Base-by-base conservation (phyloP, 345 rosid genomes). In the Carallia pectinifolia region DNA sequence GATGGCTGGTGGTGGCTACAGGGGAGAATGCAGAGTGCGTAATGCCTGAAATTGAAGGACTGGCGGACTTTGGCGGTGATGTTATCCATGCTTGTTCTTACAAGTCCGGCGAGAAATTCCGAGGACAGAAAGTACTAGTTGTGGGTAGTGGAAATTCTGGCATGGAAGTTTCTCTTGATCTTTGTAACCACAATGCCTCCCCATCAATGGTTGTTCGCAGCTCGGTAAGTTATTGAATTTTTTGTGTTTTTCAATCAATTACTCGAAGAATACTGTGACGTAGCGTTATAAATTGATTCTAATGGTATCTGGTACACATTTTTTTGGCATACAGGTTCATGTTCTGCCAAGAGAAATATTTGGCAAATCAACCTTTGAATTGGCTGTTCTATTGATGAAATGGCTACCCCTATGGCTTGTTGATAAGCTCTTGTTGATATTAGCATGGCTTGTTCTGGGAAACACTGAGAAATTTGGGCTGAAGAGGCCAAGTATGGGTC, bases 121-220 rank as follows among this genome's bases (percentile, higher is more conserved):
- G 65, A 30, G 88, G 88, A 40, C 84, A 95, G 78, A 79, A 82
- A 54, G 96, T 92, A 1, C 81, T 95, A 0, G 99, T 95, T 31
- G 92, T 95, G 5, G 99, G 99, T 1, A 85, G 97, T 67, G 99
- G 99, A 4, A 95, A 95, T 78, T 95, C 99, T 5, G 99, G 97
- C 70, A 90, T 95, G 97, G 99, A 95, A 61, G 77, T 95, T 56
- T 90, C 99, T 61, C 97, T 95, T 66, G 97, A 95, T 77, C 90
- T 95, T 1, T 83, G 89, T 72, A 80, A 92, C 61, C 79, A 95
- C 76, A 61, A 81, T 67, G 97, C 97, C 19, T 71, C 55, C 13
- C 97, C 97, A 9, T 74, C 92, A 38, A 82, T 95, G 93, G 97
- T 95, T 38, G 83, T 90, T 63, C 84, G 98, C 19, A 86, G 91